Base-by-base conservation (phyloP, 164 flowering plant genomes). In the Vitis riparia region DNA sequence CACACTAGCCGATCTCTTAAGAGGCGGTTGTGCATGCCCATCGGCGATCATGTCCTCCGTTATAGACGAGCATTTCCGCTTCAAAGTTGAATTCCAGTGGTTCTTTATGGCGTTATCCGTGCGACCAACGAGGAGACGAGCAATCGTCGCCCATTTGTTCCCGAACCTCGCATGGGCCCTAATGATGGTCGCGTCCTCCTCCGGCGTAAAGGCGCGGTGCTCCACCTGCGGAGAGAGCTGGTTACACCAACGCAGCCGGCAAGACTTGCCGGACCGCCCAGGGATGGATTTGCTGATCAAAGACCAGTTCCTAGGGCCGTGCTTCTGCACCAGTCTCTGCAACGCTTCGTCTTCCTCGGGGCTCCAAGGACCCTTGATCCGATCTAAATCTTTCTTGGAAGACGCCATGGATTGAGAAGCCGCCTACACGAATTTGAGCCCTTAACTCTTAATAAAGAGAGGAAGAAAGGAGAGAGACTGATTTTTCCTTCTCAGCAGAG, bases 351-450 rank as follows among this genome's bases (percentile, higher is more conserved):
- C 97, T 70, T 92, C 97, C 65, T 92, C 96, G 1, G 97, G 94
- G 51, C 96, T 91, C 98, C 98, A 94, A 55, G 97, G 98, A 5
- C 98, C 98, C 72, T 89, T 94, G 62, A 94, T 87, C 83, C 97
- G 88, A 78, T 91, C 97, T 76, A 75, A 15, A 53, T 86, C 93
- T 53, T 71, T 81, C 68, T 76, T 80, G 6, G 75, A 48, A n/a
- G 78, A 66, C 51, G 82, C 79, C 82, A 78, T 73, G 19, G 14
- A 56, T 51, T n/a, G 12, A 68, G 56, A 37, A 37, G 2, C 44
- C 17, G 59, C 27, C 27, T 23, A 23, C 27, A 23, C 27, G 27
- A 23, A 23, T 23, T 23, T 23, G 27, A 23, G 27, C 27, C 27
- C 27, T 23, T 23, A 23, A 23, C 27, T 23, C 2, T 23, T 23